Conservation (phyloP, 2,329 filamentous ascomycete species). For the Bipolaris cookei region DNA sequence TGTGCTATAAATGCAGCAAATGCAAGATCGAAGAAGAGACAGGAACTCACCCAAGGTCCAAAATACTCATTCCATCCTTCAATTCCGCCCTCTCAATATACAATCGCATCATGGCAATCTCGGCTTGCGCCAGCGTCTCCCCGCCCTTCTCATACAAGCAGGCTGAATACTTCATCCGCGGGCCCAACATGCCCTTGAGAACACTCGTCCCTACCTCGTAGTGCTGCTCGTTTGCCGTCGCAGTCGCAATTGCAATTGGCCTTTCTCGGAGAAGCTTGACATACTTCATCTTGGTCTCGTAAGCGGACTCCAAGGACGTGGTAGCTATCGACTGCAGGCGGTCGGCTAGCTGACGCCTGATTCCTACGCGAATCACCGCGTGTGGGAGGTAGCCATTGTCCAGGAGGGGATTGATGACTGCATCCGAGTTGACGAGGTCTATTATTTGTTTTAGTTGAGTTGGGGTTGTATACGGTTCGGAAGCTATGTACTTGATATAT, state of each 20-base stretch:
- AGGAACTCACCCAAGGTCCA: conserved; percentile 65
- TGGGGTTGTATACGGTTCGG: background rate
- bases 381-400: conserved; percentile 71
- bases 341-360: conserved; percentile 68
- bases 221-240: conserved; percentile 70
- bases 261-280: conserved; percentile 63
- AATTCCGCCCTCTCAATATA: conserved; percentile 68
- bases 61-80: conserved; percentile 64
- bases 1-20: background rate
- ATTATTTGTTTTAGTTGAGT: background rate
- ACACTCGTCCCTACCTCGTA: conserved; percentile 75
- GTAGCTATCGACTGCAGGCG: conserved; percentile 63
- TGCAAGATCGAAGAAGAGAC: conserved; percentile 26
- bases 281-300: conserved; percentile 68
- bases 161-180: conserved; percentile 75
- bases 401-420: conserved; percentile 54
- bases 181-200: conserved; percentile 66
- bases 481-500: conserved; percentile 36
- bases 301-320: conserved; percentile 60
- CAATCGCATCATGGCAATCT: conserved; percentile 68
- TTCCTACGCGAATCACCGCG: conserved; percentile 67
- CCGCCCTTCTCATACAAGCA: conserved; percentile 66
- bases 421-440: conserved; percentile 38
- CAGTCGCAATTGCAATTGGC: conserved; percentile 73
- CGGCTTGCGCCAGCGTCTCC: conserved; percentile 67